Evolutionary conservation across 352 stramenopile genomes (phyloP).

Genomic region (Peronospora destructor): DNA sequence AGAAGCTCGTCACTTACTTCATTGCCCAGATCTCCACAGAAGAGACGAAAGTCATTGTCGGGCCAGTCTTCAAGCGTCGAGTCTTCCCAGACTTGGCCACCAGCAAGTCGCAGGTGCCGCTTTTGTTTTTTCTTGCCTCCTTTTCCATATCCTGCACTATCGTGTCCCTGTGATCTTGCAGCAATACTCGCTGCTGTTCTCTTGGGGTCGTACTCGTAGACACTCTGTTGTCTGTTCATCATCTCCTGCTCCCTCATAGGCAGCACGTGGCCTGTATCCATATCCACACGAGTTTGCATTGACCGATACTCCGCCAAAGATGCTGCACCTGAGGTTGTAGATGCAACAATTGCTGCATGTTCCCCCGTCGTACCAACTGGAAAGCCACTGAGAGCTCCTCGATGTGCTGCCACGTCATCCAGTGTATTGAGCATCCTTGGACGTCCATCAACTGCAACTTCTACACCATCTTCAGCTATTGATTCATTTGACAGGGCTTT

Average conservation of each 20-base stretch:
- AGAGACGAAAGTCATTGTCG: conserved; percentile 94
- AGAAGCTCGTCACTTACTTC: conserved; percentile 89
- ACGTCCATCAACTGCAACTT: conserved; percentile 3
- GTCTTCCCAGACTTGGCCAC: conserved; percentile 90
- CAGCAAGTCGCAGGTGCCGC: conserved; percentile 55
- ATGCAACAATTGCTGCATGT: conserved; percentile 23
- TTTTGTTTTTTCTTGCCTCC: conserved; percentile 31
- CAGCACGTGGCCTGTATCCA: conserved; percentile 57
- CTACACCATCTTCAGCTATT: background rate
- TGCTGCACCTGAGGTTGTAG: background rate
- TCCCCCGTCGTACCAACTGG: conserved; percentile 47
- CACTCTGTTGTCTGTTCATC: conserved; percentile 79
- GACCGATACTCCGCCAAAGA: conserved; percentile 8
- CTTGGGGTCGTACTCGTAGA: conserved; percentile 77
- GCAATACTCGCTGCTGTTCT: conserved; percentile 30
- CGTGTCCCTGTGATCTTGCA: conserved; percentile 4
- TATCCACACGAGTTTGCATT: conserved; percentile 50
- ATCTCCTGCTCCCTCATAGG: conserved; percentile 67
- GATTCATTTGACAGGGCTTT: conserved; percentile 4
- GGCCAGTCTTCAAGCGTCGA: conserved; percentile 90
- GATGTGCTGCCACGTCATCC: conserved; percentile 38
- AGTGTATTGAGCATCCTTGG: conserved; percentile 39
- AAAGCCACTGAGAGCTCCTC: conserved; percentile 65
- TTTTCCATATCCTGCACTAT: background rate
- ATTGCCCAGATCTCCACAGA: conserved; percentile 92